Evolutionary conservation across 1,139 yeast species (phyloP).

Genomic region (Lodderomyces metapsilosis): DNA sequence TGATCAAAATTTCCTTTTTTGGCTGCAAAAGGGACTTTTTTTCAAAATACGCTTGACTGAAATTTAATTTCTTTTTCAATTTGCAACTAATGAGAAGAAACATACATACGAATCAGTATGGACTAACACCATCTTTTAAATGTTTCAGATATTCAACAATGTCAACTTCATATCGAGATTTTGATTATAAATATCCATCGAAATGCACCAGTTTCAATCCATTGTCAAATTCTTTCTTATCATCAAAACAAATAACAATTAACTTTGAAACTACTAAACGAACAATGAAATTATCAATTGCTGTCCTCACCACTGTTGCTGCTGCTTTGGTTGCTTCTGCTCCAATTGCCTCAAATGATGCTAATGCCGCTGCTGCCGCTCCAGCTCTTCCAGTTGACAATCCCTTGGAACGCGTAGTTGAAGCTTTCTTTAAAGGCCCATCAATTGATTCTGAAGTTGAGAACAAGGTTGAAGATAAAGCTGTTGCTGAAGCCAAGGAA

Average conservation of each 20-base stretch:
- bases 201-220: neutral
- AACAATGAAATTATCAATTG: slow-evolving; percentile 13
- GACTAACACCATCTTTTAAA: too few relatives aligned
- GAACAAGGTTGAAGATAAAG: slow-evolving; percentile 8
- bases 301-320: slow-evolving; percentile 12
- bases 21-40: slow-evolving; percentile 14
- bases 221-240: neutral
- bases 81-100: neutral
- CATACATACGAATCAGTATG: too few relatives aligned
- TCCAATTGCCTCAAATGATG: slow-evolving; percentile 7
- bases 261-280: neutral
- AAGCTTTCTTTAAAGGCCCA: neutral
- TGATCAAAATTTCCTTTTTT: slow-evolving; percentile 10
- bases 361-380: slow-evolving; percentile 3
- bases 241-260: slow-evolving; percentile 3
- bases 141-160: too few relatives aligned
- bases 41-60: too few relatives aligned
- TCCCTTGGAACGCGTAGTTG: neutral
- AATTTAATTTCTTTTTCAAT: too few relatives aligned
- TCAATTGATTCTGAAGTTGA: slow-evolving; percentile 1
- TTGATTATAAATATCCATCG: slow-evolving; percentile 2
- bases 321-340: slow-evolving; percentile 12
- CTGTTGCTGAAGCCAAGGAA: slow-evolving; percentile 10
- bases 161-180: too few relatives aligned
- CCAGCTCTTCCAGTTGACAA: slow-evolving; percentile 6